A percentile compares a stretch with the other conserved stretches of the same genome.
phyloP scores from a whole-genome alignment of 179 eudicot species.

The Sideroxylon spinosum region DNA sequence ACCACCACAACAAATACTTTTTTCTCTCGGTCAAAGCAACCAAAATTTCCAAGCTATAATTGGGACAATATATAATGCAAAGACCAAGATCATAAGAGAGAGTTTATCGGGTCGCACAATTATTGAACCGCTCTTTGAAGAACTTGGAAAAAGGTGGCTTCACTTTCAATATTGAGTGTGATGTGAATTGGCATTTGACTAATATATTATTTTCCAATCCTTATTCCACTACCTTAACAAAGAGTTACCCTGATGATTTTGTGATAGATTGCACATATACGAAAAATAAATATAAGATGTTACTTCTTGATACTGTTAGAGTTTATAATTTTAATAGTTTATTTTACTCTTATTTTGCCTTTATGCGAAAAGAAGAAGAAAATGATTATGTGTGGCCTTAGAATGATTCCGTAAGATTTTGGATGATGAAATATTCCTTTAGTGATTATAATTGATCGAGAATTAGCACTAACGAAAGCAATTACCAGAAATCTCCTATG shows the following conservation, averaged over 20 bases:
- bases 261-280: no score
- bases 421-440: no score
- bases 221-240: no score
- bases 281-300: no score
- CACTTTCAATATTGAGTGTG: slow-evolving; percentile 3
- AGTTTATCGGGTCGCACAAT: slow-evolving; percentile 15
- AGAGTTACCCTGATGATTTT: no score
- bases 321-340: slow-evolving; percentile 13
- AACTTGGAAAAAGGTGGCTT: slow-evolving; percentile 16
- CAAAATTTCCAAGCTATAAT: slow-evolving; percentile 3
- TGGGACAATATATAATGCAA: slow-evolving; percentile 18
- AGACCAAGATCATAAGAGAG: slow-evolving; percentile 6
- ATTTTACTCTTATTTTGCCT: slow-evolving; percentile 20
- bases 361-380: slow-evolving; percentile 16
- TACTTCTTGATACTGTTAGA: neutral
- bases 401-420: no score
- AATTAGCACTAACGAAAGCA: no score
- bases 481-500: no score
- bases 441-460: no score
- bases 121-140: slow-evolving; percentile 22
- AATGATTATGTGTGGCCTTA: slow-evolving; percentile 17
- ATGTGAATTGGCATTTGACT: slow-evolving; percentile 15
- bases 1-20: slow-evolving; percentile 19
- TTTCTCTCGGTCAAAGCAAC: neutral
- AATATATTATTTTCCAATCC: neutral